Base-by-base conservation (phyloP, 441 rosid genomes). In the Omphalea diandra region DNA sequence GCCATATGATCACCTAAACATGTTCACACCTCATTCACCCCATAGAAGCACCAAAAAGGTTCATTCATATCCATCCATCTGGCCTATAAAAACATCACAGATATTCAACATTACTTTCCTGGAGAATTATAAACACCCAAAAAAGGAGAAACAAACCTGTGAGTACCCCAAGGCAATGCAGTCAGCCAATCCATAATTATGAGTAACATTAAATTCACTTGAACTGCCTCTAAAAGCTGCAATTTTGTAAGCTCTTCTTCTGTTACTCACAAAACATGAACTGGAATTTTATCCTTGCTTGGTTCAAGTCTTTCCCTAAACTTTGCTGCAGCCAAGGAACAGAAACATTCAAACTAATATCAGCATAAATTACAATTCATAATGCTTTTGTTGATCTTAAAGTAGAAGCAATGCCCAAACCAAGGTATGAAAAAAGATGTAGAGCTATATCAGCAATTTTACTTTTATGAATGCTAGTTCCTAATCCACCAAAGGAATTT, bases 181-280 rank as follows among this genome's bases (percentile, higher is more conserved):
- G 99, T 96, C 83, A 93, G 78, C 99, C 99, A 96, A 87, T 96
- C 98, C 76, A 82, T 92, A 88, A 76, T 86, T 89, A 76, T 86
- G 84, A 60, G 96, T 90, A 64, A 96, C 99, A 74, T 95, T 88
- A 75, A 96, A 96, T 85, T 96, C 99, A 85, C 99, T 96, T 35
- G 99, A 96, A 83, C 99, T 96, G 99, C 97, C 81, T 95, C 96
- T 75, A 88, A 83, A 66, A 86, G 84, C 84, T 92, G 91, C 80
- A 95, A 75, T 77, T 90, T 95, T 46, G 89, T 81, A 55, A 92
- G 93, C 83, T 92, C 90, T 83, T 92, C 98, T 76, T 94, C 97
- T 69, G 90, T 95, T 73, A 84, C 95, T 89, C 87, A 90, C 81
- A 90, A 68, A 56, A 95, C 91, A 73, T 90, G 93, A 59, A 84